Conservation (phyloP, 768 basidiomycete genomes). For the Pholiota conissans region DNA sequence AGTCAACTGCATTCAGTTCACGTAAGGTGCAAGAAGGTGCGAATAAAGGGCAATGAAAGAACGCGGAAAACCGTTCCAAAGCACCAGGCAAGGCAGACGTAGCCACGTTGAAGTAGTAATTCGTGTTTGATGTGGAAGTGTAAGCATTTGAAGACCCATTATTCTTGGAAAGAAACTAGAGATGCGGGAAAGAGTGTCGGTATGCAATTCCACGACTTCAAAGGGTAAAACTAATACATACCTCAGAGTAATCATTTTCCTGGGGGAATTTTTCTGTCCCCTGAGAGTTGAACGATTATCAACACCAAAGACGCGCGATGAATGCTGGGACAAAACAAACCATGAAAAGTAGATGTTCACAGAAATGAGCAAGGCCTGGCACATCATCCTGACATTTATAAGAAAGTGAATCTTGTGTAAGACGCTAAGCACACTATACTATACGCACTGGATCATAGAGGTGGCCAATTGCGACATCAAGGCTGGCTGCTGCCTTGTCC, state of each 20-base stretch:
- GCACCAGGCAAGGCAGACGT: slow-evolving; percentile 65
- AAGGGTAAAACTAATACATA: slow-evolving; percentile 23
- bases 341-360: slow-evolving; percentile 96
- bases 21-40: slow-evolving; percentile 79
- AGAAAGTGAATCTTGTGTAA: too few species aligned
- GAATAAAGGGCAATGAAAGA: slow-evolving; percentile 95
- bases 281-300: slow-evolving; percentile 33
- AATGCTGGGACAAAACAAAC: slow-evolving; percentile 38
- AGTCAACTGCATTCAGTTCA: slow-evolving; percentile 95
- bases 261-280: slow-evolving; percentile 82
- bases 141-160: slow-evolving; percentile 90
- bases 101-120: slow-evolving; percentile 78
- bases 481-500: slow-evolving; percentile 92
- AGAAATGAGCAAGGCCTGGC: slow-evolving; percentile 92
- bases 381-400: slow-evolving; percentile 66
- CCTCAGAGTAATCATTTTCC: slow-evolving; percentile 95
- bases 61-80: slow-evolving; percentile 75
- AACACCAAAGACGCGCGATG: neutral
- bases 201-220: neutral
- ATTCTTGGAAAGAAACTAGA: slow-evolving; percentile 74
- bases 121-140: slow-evolving; percentile 90
- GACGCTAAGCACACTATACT: too few species aligned
- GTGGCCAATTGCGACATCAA: slow-evolving; percentile 95
- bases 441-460: slow-evolving; percentile 83
- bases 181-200: neutral